phyloP scores from a whole-genome alignment of 495 filamentous ascomycete genomes.

The Hyaloscypha variabilis region DNA sequence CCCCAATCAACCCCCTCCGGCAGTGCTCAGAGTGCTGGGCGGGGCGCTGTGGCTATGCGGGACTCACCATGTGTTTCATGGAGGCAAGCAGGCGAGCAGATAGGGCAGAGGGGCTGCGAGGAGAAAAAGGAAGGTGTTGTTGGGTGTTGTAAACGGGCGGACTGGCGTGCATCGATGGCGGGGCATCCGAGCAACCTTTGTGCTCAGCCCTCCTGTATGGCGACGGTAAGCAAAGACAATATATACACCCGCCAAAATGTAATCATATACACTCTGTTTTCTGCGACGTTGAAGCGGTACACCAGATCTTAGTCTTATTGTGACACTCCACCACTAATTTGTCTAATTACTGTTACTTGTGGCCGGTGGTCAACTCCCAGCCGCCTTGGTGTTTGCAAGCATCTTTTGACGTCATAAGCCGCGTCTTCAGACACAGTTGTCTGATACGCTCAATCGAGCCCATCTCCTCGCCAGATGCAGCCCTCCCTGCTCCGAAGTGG shows the following conservation, averaged over 20 bases:
- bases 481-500: background rate
- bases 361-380: background rate
- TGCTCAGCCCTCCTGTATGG: background rate
- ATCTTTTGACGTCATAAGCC: constrained; percentile 1
- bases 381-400: too few species aligned
- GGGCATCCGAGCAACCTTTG: background rate
- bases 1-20: background rate
- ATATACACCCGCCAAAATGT: background rate
- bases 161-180: background rate
- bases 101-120: background rate
- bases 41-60: constrained; percentile 5
- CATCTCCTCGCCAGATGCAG: background rate
- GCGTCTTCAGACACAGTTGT: background rate
- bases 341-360: background rate
- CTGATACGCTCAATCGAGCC: background rate
- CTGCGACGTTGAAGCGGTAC: background rate
- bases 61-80: constrained; percentile 6
- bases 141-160: background rate
- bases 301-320: background rate
- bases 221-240: background rate
- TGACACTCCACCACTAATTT: background rate
- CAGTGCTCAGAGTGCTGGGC: background rate
- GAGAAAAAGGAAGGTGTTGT: constrained; percentile 8
- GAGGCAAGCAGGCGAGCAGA: background rate
- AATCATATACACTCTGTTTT: background rate